Conservation (phyloP, 1,284 basidiomycete genomes). For the Hymenochaete sp. region DNA sequence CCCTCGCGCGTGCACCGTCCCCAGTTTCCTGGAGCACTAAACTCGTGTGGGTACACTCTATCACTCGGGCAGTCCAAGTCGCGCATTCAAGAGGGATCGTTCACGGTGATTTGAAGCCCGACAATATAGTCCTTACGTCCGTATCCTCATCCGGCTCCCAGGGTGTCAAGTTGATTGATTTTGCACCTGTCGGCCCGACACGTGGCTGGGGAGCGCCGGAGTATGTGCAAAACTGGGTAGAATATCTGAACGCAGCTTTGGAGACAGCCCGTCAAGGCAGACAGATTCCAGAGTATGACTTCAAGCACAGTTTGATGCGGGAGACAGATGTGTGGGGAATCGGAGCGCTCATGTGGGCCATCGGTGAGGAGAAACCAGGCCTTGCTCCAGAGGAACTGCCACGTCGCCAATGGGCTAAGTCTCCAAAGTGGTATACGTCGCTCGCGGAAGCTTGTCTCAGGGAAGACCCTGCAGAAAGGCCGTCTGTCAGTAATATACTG, state of each 20-base stretch:
- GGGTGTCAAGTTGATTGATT: neutral
- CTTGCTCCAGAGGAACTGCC: no score
- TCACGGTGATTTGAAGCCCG: slow-evolving; percentile 6
- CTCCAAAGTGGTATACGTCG: neutral
- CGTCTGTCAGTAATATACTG: no score
- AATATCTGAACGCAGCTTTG: no score
- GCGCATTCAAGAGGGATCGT: neutral
- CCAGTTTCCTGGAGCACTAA: neutral
- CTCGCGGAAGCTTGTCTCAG: slow-evolving; percentile 1
- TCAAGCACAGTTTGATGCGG: neutral
- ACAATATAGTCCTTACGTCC: slow-evolving; percentile 18
- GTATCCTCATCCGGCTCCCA: no score
- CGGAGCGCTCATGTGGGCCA: slow-evolving; percentile 5
- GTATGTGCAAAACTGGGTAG: neutral
- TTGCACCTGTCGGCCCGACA: slow-evolving; percentile 3
- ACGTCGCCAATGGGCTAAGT: neutral
- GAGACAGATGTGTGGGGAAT: slow-evolving; percentile 4
- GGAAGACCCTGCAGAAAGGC: neutral
- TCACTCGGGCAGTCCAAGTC: neutral
- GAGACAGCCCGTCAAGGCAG: no score
- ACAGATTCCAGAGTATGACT: neutral
- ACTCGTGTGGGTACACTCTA: neutral
- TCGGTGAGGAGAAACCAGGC: slow-evolving; percentile 1
- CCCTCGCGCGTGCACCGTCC: neutral
- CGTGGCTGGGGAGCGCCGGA: slow-evolving; percentile 3